Conservation (phyloP, 148 eudicot genomes). For the Diospyros kaki region DNA sequence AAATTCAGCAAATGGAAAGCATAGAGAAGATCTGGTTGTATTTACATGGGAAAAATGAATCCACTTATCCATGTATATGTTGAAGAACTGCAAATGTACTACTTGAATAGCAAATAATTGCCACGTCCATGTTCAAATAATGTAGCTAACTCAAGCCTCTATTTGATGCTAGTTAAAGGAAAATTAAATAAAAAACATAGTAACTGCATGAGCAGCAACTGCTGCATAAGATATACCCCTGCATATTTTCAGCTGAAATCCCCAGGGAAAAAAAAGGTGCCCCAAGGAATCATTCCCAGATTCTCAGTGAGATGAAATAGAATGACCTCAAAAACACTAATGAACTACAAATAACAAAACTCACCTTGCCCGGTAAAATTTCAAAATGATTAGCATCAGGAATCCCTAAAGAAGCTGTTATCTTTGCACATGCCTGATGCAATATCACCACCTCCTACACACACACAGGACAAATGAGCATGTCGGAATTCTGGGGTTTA, state of each 20-base stretch:
- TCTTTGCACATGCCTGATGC: conserved; percentile 96
- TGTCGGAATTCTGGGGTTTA: neutral
- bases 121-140: too few species aligned
- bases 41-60: too few species aligned
- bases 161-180: too few species aligned
- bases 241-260: conserved; percentile 67
- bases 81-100: too few species aligned
- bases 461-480: conserved; percentile 8
- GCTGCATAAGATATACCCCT: conserved; percentile 92
- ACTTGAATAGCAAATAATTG: too few species aligned
- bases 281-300: too few species aligned
- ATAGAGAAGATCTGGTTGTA: too few species aligned
- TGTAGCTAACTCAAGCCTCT: too few species aligned
- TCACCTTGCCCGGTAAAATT: conserved; percentile 78
- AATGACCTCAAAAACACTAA: neutral
- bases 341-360: conserved; percentile 3
- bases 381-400: conserved; percentile 76
- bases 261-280: conserved; percentile 7
- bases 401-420: conserved; percentile 62
- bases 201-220: conserved; percentile 94
- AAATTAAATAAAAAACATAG: too few species aligned
- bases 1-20: too few species aligned
- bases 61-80: too few species aligned
- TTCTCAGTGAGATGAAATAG: neutral
- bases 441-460: conserved; percentile 82